Percentiles rank a stretch among this genome's conserved stretches.
Conservation (phyloP, 768 basidiomycete species). For the Coprinellus aureogranulatus region DNA sequence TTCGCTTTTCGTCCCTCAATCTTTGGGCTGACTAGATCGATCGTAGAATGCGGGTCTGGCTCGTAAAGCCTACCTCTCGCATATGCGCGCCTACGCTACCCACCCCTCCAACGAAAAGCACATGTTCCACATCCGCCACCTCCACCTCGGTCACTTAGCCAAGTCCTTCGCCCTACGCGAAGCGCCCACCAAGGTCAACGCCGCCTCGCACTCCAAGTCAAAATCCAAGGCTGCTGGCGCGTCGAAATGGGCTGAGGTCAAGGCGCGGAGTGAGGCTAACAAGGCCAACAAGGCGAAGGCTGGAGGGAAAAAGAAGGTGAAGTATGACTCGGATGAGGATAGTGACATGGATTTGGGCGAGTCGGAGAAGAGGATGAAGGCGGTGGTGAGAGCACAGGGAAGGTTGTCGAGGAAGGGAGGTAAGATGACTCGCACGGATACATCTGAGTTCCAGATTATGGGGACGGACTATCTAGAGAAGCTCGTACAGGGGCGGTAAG, state of each 20-base stretch:
- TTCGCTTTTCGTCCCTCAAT: neutral
- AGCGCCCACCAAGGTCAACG: constrained; percentile 59
- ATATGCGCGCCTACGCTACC: constrained; percentile 95
- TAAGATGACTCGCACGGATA: constrained; percentile 62
- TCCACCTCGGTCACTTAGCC: constrained; percentile 92
- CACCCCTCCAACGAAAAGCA: constrained; percentile 95
- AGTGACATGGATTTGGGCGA: constrained; percentile 28
- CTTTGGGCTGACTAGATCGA: neutral
- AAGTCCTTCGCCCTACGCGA: constrained; percentile 91
- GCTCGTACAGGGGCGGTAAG: constrained; percentile 37
- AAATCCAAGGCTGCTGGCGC: constrained; percentile 14
- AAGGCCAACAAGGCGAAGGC: no score
- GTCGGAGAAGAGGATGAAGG: constrained; percentile 82
- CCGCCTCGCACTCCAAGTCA: constrained; percentile 15
- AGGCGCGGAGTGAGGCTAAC: constrained; percentile 3
- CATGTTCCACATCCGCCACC: constrained; percentile 91
- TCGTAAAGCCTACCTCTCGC: constrained; percentile 84
- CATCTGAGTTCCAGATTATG: constrained; percentile 78
- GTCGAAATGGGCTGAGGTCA: neutral
- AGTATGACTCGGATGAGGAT: constrained; percentile 38
- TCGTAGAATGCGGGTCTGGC: constrained; percentile 73
- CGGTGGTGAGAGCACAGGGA: constrained; percentile 80
- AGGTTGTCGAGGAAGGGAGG: constrained; percentile 79
- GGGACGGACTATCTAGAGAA: constrained; percentile 61
- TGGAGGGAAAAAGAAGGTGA: constrained; percentile 14